Conservation (phyloP, 1,284 basidiomycete genomes). For the Moesziomyces globuligerus region DNA sequence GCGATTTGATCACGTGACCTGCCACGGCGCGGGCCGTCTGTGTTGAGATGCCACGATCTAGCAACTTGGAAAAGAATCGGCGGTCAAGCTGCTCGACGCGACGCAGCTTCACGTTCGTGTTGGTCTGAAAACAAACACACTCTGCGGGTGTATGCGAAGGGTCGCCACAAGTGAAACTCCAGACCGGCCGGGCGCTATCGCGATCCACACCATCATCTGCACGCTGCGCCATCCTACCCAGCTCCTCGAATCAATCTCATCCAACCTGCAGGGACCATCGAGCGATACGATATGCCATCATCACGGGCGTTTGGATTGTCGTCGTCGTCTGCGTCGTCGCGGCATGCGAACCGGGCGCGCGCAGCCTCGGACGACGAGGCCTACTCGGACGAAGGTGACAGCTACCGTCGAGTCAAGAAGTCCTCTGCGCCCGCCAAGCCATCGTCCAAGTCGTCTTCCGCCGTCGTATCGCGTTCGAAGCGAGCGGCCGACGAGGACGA, state of each 20-base stretch:
- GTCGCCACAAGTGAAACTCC: too few species aligned
- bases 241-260: too few species aligned
- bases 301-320: conserved; percentile 30
- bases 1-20: too few species aligned
- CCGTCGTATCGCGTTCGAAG: conserved; percentile 11
- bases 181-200: background rate
- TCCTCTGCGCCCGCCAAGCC: conserved; percentile 10
- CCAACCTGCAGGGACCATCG: too few species aligned
- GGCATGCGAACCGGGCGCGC: conserved; percentile 20
- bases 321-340: conserved; percentile 37
- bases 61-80: too few species aligned
- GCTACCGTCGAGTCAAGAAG: conserved; percentile 27
- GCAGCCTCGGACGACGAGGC: conserved; percentile 26
- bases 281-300: conserved; percentile 22
- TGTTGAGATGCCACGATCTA: too few species aligned
- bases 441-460: conserved; percentile 6
- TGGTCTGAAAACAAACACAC: conserved; percentile 10
- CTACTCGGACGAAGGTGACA: conserved; percentile 17
- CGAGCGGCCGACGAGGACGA: conserved; percentile 11
- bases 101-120: too few species aligned
- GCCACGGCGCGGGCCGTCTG: too few species aligned
- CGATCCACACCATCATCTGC: conserved; percentile 7
- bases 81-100: too few species aligned
- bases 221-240: too few species aligned
- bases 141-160: background rate